A percentile compares a stretch with the other conserved stretches of the same genome.
Evolutionary conservation across 768 basidiomycete species (phyloP).

Genomic region (Chalciporus sphaerocephalus): DNA sequence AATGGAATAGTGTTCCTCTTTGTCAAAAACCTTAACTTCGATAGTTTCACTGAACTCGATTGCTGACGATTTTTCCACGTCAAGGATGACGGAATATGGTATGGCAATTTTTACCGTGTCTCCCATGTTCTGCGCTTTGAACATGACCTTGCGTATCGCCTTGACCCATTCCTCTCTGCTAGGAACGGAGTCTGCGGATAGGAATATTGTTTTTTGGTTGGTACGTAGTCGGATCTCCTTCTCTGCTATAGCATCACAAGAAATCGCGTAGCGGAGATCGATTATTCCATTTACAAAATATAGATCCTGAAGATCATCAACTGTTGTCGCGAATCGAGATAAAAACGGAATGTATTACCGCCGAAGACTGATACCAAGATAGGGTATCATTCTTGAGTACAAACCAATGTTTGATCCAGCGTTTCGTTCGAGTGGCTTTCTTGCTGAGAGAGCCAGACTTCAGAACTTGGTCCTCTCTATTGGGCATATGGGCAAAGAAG

Average conservation of each 20-base stretch:
- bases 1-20: conserved; percentile 65
- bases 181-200: conserved; percentile 76
- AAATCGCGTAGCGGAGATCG: conserved; percentile 89
- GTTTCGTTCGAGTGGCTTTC: conserved; percentile 82
- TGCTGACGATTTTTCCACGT: conserved; percentile 81
- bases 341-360: conserved; percentile 54
- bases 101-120: conserved; percentile 97
- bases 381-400: conserved; percentile 92
- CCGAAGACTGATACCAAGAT: conserved; percentile 94
- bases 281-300: conserved; percentile 97
- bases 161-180: conserved; percentile 96
- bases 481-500: conserved; percentile 95
- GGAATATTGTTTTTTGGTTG: conserved; percentile 66
- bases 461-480: conserved; percentile 86
- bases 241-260: conserved; percentile 77
- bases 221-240: conserved; percentile 81
- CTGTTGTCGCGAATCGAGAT: conserved; percentile 3
- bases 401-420: conserved; percentile 96
- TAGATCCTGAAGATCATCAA: conserved; percentile 61
- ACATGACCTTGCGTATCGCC: conserved; percentile 87
- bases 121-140: conserved; percentile 94
- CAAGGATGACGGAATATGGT: conserved; percentile 83
- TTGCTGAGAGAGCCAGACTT: conserved; percentile 91
- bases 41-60: conserved; percentile 97
- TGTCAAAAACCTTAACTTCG: conserved; percentile 88